Evolutionary conservation across 2,329 filamentous ascomycete species (phyloP).

Genomic region (Colletotrichum agaves): DNA sequence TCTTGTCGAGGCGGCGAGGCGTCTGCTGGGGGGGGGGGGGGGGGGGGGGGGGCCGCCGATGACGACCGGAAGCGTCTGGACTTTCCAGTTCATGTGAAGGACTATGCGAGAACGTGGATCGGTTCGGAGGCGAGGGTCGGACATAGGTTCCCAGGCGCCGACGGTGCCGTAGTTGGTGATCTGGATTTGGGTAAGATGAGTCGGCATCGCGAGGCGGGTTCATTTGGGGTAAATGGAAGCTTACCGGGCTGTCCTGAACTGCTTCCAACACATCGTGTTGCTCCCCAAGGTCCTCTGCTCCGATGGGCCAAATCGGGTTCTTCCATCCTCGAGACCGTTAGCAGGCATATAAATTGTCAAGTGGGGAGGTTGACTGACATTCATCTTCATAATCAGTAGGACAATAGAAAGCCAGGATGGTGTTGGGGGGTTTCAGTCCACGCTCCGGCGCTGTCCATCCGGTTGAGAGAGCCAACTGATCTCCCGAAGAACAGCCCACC

Average conservation of each 20-base stretch:
- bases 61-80: conserved; percentile 49
- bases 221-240: background rate
- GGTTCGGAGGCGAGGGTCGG: conserved; percentile 18
- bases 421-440: conserved; percentile 48
- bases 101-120: conserved; percentile 51
- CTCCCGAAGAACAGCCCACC: conserved; percentile 62
- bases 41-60: conserved; percentile 42
- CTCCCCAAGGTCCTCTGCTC: conserved; percentile 15
- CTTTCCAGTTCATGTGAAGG: conserved; percentile 56
- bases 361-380: background rate
- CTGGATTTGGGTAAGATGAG: background rate
- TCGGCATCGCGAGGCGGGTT: background rate
- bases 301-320: conserved; percentile 38
- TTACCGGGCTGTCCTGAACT: conserved; percentile 34
- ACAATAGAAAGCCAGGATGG: conserved; percentile 22
- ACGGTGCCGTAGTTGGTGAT: conserved; percentile 6
- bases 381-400: conserved; percentile 30
- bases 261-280: conserved; percentile 44
- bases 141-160: conserved; percentile 23
- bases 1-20: background rate
- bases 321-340: conserved; percentile 23
- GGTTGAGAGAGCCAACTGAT: conserved; percentile 55
- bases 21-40: conserved; percentile 28
- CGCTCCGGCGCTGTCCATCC: conserved; percentile 48
- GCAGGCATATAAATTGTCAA: background rate